phyloP scores from a whole-genome alignment of 148 eudicot species.

The Euryodendron excelsum region DNA sequence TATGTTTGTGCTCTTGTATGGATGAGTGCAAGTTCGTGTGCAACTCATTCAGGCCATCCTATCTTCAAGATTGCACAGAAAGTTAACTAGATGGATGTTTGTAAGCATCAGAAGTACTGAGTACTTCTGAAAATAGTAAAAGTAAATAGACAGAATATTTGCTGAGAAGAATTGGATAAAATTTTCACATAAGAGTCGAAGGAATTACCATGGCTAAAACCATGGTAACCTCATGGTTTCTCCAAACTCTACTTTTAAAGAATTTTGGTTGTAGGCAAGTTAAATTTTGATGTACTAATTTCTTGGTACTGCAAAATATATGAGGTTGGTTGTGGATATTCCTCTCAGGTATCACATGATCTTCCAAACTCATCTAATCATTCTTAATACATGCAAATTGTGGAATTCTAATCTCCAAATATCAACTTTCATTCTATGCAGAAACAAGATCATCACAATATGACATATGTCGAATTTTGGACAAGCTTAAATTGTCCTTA shows the following conservation, averaged over 20 bases:
- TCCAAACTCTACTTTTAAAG: neutral
- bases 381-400: neutral
- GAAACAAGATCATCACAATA: conserved; percentile 7
- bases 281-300: neutral
- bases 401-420: neutral
- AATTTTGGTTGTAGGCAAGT: neutral
- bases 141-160: neutral
- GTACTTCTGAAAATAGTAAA: neutral
- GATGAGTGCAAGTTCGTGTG: too few relatives aligned
- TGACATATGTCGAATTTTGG: neutral
- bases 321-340: neutral
- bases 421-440: neutral
- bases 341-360: conserved; percentile 12
- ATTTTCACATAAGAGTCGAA: too few relatives aligned
- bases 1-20: too few relatives aligned
- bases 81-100: neutral
- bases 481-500: neutral
- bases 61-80: neutral
- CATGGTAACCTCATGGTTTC: neutral
- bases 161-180: neutral
- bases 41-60: too few relatives aligned
- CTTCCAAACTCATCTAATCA: neutral
- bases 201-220: too few relatives aligned
- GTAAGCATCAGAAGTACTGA: neutral
- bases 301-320: neutral